These are phyloP conservation scores for Torrubiella hemipterigena DNA, from an alignment of 2,329 filamentous ascomycete genomes.

Conservation along the genomic window DNA sequence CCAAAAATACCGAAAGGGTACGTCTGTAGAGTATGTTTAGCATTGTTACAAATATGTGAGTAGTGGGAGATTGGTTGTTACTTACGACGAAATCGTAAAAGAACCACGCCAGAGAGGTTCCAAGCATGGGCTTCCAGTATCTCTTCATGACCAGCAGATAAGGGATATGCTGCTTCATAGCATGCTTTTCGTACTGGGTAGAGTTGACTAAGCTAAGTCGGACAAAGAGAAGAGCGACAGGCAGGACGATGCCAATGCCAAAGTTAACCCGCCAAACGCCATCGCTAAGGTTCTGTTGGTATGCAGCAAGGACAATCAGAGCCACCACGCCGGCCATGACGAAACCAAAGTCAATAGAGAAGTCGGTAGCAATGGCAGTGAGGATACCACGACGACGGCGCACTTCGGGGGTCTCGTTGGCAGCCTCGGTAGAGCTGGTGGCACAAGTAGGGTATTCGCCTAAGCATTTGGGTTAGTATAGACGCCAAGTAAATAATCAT, in stretches of 20 bases:
- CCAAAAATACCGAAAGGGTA: constrained; percentile 14
- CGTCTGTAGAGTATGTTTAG: constrained; percentile 5
- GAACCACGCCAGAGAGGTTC: constrained; percentile 40
- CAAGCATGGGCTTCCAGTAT: constrained; percentile 33
- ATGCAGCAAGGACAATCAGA: constrained; percentile 29
- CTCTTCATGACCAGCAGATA: constrained; percentile 8
- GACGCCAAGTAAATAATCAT: neutral
- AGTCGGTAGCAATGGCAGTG: constrained; percentile 27
- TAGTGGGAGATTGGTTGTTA: neutral
- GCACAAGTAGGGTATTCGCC: constrained; percentile 19
- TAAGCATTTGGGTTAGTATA: constrained; percentile 1
- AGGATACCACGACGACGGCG: constrained; percentile 16
- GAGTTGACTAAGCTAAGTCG: constrained; percentile 38
- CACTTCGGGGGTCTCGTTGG: constrained; percentile 14
- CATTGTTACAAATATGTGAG: neutral
- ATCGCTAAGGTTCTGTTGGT: constrained; percentile 17
- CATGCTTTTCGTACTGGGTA: constrained; percentile 8
- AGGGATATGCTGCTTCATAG: constrained; percentile 7
- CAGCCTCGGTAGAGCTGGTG: constrained; percentile 15
- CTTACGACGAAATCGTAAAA: constrained; percentile 18
- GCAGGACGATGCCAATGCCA: constrained; percentile 15
- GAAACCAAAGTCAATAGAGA: constrained; percentile 20
- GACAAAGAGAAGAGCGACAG: constrained; percentile 41
- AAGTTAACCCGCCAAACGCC: constrained; percentile 30
- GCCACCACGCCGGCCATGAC: constrained; percentile 30